These are phyloP conservation scores for Psilocybe sp. DNA, from an alignment of 768 basidiomycete genomes.

Conservation along the genomic window DNA sequence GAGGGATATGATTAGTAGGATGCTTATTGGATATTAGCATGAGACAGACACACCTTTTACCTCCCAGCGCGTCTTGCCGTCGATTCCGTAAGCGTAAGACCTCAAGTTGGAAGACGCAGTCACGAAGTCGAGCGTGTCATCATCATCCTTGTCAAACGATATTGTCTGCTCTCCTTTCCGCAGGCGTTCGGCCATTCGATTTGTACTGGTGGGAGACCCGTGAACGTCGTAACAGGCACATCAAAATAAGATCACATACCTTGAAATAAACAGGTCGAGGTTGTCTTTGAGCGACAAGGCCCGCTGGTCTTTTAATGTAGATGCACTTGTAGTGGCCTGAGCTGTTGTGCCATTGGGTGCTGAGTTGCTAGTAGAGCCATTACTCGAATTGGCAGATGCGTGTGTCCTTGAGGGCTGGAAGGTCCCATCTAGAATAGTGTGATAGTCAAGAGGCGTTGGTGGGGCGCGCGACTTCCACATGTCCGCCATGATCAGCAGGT, in stretches of 20 bases:
- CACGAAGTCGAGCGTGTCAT: constrained; percentile 95
- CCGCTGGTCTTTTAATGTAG: constrained; percentile 77
- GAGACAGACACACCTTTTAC: constrained; percentile 70
- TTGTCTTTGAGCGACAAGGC: constrained; percentile 77
- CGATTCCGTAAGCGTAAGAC: constrained; percentile 86
- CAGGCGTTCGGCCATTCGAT: constrained; percentile 70
- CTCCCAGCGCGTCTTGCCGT: constrained; percentile 89
- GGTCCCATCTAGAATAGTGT: constrained; percentile 63
- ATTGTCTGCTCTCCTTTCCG: constrained; percentile 68
- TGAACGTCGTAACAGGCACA: neutral
- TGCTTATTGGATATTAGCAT: neutral
- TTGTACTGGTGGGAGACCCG: constrained; percentile 52
- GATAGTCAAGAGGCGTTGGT: constrained; percentile 81
- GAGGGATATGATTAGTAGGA: neutral
- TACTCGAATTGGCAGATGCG: constrained; percentile 26
- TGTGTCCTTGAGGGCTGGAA: constrained; percentile 43
- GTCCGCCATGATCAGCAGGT: constrained; percentile 88
- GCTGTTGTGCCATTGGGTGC: constrained; percentile 9
- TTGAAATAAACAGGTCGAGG: constrained; percentile 78
- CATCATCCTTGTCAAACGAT: constrained; percentile 96
- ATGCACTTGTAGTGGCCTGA: constrained; percentile 23
- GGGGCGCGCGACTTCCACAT: constrained; percentile 95
- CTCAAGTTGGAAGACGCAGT: constrained; percentile 93
- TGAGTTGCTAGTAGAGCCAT: constrained; percentile 8
- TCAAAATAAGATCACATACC: constrained; percentile 42